Conservation (phyloP, 768 basidiomycete species). For the Lentinula raphanica region DNA sequence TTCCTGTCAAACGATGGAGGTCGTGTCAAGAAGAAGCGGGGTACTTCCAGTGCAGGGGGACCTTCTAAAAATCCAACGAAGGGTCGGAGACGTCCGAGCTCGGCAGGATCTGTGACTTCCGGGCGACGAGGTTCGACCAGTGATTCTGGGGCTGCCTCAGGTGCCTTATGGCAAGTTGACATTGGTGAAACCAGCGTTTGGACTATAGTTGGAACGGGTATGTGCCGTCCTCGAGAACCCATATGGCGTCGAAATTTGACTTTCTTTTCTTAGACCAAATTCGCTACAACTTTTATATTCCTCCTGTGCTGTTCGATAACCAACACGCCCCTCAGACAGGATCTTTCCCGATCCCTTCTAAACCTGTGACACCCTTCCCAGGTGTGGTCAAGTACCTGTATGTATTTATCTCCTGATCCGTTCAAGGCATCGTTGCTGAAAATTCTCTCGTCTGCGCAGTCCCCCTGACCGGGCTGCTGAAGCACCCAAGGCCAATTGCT, state of each 20-base stretch:
- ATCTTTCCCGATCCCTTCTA: conserved; percentile 75
- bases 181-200: conserved; percentile 92
- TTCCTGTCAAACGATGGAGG: conserved; percentile 80
- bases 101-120: conserved; percentile 67
- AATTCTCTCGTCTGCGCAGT: background rate
- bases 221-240: conserved; percentile 16
- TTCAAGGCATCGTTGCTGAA: background rate
- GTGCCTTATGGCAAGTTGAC: conserved; percentile 83
- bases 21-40: conserved; percentile 79
- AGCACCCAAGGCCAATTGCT: conserved; percentile 68
- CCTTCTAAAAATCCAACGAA: conserved; percentile 47
- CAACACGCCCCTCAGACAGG: conserved; percentile 66
- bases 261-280: conserved; percentile 60
- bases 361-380: conserved; percentile 83
- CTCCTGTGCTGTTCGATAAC: conserved; percentile 77
- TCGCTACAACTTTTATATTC: conserved; percentile 91
- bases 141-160: conserved; percentile 67
- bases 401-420: background rate
- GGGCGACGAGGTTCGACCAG: conserved; percentile 61
- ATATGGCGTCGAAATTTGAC: conserved; percentile 12
- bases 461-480: conserved; percentile 85
- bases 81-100: conserved; percentile 69
- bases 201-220: conserved; percentile 91
- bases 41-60: conserved; percentile 67
- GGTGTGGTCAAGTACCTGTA: conserved; percentile 80